Base-by-base conservation (phyloP, 1,284 basidiomycete genomes). In the Tylopilus sp. region DNA sequence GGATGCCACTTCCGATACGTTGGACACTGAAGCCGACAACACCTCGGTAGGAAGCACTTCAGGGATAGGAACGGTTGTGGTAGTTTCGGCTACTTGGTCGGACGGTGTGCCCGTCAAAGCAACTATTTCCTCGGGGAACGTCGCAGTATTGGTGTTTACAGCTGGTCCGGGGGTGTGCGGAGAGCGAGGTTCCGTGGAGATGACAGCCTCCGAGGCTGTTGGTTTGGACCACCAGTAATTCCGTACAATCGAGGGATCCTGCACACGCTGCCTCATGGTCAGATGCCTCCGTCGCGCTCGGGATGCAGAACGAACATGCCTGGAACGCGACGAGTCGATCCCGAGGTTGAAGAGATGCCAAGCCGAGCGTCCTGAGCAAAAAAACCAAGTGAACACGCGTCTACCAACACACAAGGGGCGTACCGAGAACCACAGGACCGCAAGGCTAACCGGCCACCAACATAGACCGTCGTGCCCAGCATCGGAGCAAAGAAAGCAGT, bases 221-320 rank as follows among this genome's bases (percentile, higher is more conserved):
- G 67, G 47, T 39, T 59, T 66, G 2, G 64, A 65, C 64, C 63
- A 66, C 67, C 65, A 69, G 49, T 56, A 70, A 48, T 49, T 70
- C 12, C 64, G 65, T 26, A 19, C 50, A 42, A 52, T 50, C 12
- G 46, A 49, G 28, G 46, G 19, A 15, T 44, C 33, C 46, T 46
- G 58, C 4, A 54, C 35, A 39, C 18, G 36, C 53, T 59, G n/a
- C 26, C 44, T 34, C 29, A 18, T 29, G 4, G 45, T 59, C 35
- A 58, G 44, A 41, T 25, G 16, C 13, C 13, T 26, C 15, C 16
- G 34, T 26, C 2, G 8, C 6, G 2, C 6, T 15, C 18, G 26
- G 35, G 13, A 35, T n/a, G 35, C 4, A 29, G 37, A 48, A 47
- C 30, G 23, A 16, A 52, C 66, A 51, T 50, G 43, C 63, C 61